phyloP scores from a whole-genome alignment of 2,329 filamentous ascomycete species.

The Rhinocladiella similis region DNA sequence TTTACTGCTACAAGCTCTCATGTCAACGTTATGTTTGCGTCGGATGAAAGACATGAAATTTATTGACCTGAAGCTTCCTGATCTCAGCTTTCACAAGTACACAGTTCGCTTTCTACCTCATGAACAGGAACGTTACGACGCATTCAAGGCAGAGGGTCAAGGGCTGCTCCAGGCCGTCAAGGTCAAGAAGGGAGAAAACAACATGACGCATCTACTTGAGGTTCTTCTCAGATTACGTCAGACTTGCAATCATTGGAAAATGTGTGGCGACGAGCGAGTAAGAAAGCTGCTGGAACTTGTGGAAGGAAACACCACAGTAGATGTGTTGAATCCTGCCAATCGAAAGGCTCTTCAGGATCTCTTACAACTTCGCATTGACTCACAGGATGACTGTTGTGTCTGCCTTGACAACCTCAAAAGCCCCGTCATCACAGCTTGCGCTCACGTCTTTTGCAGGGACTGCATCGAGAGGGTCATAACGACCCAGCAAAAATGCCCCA shows the following conservation, averaged over 20 bases:
- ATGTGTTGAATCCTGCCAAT: slow-evolving; percentile 69
- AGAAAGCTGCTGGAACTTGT: slow-evolving; percentile 69
- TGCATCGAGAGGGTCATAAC: slow-evolving; percentile 77
- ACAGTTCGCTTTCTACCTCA: slow-evolving; percentile 70
- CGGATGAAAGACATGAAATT: slow-evolving; percentile 88
- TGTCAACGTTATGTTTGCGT: slow-evolving; percentile 77
- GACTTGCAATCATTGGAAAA: slow-evolving; percentile 84
- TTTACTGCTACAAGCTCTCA: slow-evolving; percentile 69
- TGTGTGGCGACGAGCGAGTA: slow-evolving; percentile 71
- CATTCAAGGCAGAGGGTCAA: slow-evolving; percentile 66
- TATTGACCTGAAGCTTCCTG: slow-evolving; percentile 75
- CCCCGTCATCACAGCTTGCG: slow-evolving; percentile 82
- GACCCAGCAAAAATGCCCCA: slow-evolving; percentile 76
- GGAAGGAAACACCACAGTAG: slow-evolving; percentile 66
- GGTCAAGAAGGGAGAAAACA: slow-evolving; percentile 47
- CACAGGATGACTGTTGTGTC: slow-evolving; percentile 78
- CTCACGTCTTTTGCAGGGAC: slow-evolving; percentile 72
- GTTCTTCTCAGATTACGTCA: slow-evolving; percentile 80
- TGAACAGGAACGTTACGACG: slow-evolving; percentile 74
- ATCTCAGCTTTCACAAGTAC: slow-evolving; percentile 76
- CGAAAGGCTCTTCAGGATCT: slow-evolving; percentile 70
- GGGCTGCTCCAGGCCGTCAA: slow-evolving; percentile 54
- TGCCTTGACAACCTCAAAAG: slow-evolving; percentile 72
- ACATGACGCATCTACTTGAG: slow-evolving; percentile 76
- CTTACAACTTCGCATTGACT: slow-evolving; percentile 74